phyloP scores from a whole-genome alignment of 345 rosid species.

The Gynandropsis gynandra region DNA sequence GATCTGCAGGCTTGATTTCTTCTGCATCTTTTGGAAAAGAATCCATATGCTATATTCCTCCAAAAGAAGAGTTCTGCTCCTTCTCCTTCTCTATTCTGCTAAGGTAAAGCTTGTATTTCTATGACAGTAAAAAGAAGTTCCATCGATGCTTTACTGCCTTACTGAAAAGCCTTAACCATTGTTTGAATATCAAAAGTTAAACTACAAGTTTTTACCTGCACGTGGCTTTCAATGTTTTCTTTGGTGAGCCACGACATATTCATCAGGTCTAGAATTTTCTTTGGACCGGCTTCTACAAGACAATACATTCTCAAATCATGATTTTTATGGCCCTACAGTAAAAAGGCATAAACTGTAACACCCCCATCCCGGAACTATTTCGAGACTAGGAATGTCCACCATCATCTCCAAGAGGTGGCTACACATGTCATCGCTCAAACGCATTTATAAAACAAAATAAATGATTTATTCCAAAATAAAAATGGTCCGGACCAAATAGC shows the following conservation, averaged over 20 bases:
- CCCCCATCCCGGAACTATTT: too few species aligned
- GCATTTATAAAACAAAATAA: too few species aligned
- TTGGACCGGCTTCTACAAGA: constrained; percentile 94
- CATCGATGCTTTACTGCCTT: too few species aligned
- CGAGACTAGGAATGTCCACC: too few species aligned
- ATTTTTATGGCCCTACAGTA: too few species aligned
- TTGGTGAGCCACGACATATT: constrained; percentile 89
- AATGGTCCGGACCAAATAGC: too few species aligned
- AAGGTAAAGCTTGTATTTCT: constrained; percentile 94
- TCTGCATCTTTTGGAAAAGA: constrained; percentile 39
- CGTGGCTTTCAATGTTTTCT: constrained; percentile 93
- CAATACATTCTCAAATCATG: constrained; percentile 28
- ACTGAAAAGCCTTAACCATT: too few species aligned
- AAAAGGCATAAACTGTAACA: constrained; percentile 12
- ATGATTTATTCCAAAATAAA: too few species aligned
- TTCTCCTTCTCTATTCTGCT: constrained; percentile 70
- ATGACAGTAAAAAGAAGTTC: constrained; percentile 24
- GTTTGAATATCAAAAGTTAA: too few species aligned
- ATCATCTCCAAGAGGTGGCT: too few species aligned
- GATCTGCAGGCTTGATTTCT: constrained; percentile 25
- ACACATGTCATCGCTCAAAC: too few species aligned
- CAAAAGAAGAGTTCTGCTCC: constrained; percentile 39
- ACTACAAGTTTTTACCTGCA: constrained; percentile 52
- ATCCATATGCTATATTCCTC: constrained; percentile 54
- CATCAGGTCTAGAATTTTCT: constrained; percentile 94